Conservation (phyloP, 2,329 filamentous ascomycete species). For the Aspergillus thermomutatus region DNA sequence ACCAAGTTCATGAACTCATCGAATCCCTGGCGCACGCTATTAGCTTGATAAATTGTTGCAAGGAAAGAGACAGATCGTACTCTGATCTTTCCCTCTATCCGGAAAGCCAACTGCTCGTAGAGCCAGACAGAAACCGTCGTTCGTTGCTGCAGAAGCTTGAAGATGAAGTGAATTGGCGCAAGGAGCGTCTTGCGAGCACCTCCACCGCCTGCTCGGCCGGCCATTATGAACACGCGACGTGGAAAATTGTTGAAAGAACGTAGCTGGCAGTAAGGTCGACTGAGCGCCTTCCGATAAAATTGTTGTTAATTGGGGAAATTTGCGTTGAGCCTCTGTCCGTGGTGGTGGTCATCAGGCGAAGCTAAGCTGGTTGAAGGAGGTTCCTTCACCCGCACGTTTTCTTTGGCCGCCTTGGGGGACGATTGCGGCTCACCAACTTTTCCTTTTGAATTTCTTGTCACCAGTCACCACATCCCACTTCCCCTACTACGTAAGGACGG, state of each 20-base stretch:
- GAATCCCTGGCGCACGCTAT: constrained; percentile 66
- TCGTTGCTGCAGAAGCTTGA: constrained; percentile 83
- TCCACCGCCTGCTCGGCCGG: constrained; percentile 52
- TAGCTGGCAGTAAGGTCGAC: background rate
- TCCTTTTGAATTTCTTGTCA: constrained; percentile 23
- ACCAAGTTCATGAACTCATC: constrained; percentile 99
- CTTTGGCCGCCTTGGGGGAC: constrained; percentile 11
- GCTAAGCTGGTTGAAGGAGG: constrained; percentile 10
- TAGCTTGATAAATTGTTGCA: constrained; percentile 3
- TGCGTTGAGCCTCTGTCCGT: background rate
- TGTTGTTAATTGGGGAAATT: no score
- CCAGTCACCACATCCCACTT: constrained; percentile 26
- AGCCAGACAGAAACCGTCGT: constrained; percentile 92
- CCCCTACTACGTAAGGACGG: constrained; percentile 4
- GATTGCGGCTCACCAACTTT: constrained; percentile 30
- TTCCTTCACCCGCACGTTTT: constrained; percentile 9
- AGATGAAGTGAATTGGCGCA: constrained; percentile 83
- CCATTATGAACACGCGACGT: constrained; percentile 39
- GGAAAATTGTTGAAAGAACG: constrained; percentile 5
- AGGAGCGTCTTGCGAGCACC: constrained; percentile 66
- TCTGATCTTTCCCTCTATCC: constrained; percentile 95
- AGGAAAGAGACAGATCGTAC: constrained; percentile 49
- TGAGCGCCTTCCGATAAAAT: background rate
- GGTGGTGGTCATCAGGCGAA: constrained; percentile 3
- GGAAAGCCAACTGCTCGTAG: constrained; percentile 89